Conservation (phyloP, 1,284 basidiomycete genomes). For the Apiotrichum domesticum region DNA sequence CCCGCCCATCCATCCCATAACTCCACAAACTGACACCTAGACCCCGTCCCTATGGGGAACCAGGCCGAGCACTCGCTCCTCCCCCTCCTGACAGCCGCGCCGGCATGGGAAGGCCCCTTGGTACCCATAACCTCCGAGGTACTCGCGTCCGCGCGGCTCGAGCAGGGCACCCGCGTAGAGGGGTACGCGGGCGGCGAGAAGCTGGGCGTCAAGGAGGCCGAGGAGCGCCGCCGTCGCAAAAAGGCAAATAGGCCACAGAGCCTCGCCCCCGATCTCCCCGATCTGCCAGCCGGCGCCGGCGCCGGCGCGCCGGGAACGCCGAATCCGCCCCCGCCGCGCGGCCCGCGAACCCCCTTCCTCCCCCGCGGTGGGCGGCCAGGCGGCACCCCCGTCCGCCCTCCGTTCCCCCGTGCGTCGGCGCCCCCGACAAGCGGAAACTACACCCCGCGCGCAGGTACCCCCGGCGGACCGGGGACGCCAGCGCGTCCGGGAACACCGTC, state of each 20-base stretch:
- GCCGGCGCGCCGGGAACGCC: neutral
- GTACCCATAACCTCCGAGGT: conserved; percentile 19
- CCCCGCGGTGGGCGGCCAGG: neutral
- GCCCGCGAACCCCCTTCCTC: conserved; percentile 2
- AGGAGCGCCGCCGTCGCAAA: conserved; percentile 14
- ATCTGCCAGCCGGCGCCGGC: conserved; percentile 1
- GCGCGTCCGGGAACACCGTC: conserved; percentile 9
- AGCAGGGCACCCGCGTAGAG: conserved; percentile 28
- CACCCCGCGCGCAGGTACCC: conserved; percentile 2
- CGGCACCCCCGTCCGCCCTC: conserved; percentile 1
- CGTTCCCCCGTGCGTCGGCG: conserved; percentile 15
- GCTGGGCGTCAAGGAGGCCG: conserved; percentile 23
- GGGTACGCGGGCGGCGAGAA: conserved; percentile 35
- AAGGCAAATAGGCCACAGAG: conserved; percentile 13
- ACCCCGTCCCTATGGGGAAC: conserved; percentile 31
- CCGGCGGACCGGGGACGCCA: neutral
- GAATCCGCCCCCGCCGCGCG: conserved; percentile 1
- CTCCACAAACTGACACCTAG: conserved; percentile 12
- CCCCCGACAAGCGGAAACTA: conserved; percentile 5
- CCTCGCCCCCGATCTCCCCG: conserved; percentile 18
- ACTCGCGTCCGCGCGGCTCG: conserved; percentile 27
- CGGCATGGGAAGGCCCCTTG: conserved; percentile 13
- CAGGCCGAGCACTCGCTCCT: conserved; percentile 23
- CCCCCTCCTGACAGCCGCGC: conserved; percentile 14
- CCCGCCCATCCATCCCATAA: too few species aligned